Evolutionary conservation across 106 monocot species (phyloP).

Genomic region (Apostasia ramifera): DNA sequence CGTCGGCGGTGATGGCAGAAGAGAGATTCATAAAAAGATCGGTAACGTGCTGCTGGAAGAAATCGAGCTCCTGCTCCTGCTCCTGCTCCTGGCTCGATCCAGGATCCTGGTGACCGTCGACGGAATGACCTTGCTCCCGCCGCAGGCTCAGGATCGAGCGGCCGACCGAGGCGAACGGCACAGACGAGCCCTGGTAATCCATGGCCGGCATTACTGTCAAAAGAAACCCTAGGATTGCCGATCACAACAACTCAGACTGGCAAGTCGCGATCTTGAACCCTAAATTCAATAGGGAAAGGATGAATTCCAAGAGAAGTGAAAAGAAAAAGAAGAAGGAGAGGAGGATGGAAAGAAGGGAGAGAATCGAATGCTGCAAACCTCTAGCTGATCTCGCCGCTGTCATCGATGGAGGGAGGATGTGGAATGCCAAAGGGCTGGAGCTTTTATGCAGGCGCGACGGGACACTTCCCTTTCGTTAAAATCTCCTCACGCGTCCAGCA

Average conservation of each 20-base stretch:
- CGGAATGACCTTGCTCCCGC: constrained; percentile 32
- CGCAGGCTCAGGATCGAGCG: constrained; percentile 47
- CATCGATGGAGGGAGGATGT: too few relatives aligned
- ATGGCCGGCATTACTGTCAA: constrained; percentile 43
- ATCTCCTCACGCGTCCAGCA: not conserved
- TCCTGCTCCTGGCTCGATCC: constrained; percentile 6
- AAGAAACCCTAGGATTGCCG: not conserved
- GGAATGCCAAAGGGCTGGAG: not conserved
- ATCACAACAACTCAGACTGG: not conserved
- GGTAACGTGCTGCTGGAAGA: constrained; percentile 64
- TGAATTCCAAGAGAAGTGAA: not conserved
- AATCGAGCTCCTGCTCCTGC: constrained; percentile 34
- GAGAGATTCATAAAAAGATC: constrained; percentile 29
- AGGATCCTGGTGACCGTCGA: constrained; percentile 10
- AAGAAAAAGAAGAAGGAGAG: not conserved
- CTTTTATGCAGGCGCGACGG: not conserved
- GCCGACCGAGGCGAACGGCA: constrained; percentile 44
- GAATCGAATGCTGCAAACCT: not conserved
- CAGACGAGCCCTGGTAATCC: constrained; percentile 50
- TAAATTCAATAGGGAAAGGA: constrained; percentile 5
- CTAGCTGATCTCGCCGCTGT: too few relatives aligned
- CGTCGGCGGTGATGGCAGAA: not conserved
- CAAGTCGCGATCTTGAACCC: not conserved
- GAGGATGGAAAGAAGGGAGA: not conserved
- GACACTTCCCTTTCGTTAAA: too few relatives aligned